Base-by-base conservation (phyloP, 2,329 filamentous ascomycete species). In the Colletotrichum kahawae region DNA sequence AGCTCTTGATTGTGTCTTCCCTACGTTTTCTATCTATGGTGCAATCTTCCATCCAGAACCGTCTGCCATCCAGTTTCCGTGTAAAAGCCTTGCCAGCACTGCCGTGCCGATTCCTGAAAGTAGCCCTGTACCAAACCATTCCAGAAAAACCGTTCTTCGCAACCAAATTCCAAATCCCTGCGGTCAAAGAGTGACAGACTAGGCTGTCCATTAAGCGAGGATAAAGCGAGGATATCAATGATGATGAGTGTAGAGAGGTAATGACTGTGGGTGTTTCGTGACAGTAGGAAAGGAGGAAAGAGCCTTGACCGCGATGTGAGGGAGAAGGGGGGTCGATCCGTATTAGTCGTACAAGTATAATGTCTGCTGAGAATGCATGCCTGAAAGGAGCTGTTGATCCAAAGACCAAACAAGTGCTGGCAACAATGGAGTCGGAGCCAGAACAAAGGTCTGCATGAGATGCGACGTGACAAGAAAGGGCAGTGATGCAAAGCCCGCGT, bases 141-240 rank as follows among this genome's bases (percentile, higher is more conserved):
- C 38, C 24, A 51, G 24, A 29, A 48, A 51, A 56, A 38, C 34
- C 13, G 43, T 34, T 3, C 7, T 6, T 59, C 12, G 29, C 31
- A 33, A 54, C 29, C 24, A 33, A 34, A 33, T 67, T 38, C 57
- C 57, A 34, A 63, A 12, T 29, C 51, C 48, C 29, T 38, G 21
- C 59, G 27, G n/a, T 31, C n/a, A 29, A 33, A 10, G 8, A 24
- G 13, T 24, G 54, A 74, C 67, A 74, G 54, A 43, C 67, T 60
- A 65, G 51, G 71, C 29, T 71, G 67, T 66, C 51, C 33, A 71
- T 74, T 71, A 71, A 51, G 71, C 38, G 27, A 66, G 51, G 67
- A 21, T 33, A 21, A 21, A 21, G 21, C 21, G 21, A 21, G 21
- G 21, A 21, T 21, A 33, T 33, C 18, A 33, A 36, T 36, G 27